Percentiles rank a stretch among this genome's conserved stretches.
These are phyloP conservation scores for Pluteus cervinus DNA, from an alignment of 768 basidiomycete species.

Conservation along the genomic window DNA sequence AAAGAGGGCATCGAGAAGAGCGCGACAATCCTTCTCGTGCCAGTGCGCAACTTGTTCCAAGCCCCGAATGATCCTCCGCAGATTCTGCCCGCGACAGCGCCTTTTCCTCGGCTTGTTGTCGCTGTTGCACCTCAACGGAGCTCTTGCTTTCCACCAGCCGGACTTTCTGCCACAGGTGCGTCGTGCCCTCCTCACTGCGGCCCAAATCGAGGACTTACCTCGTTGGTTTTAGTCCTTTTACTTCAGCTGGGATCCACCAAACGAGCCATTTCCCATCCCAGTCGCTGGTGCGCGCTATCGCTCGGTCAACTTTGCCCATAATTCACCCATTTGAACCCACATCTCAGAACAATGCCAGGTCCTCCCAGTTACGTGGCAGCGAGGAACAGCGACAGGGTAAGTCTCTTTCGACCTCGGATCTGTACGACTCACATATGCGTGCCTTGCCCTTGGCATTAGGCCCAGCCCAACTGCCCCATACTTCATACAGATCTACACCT, in stretches of 20 bases:
- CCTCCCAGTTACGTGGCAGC: slow-evolving; percentile 35
- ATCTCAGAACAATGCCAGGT: slow-evolving; percentile 37
- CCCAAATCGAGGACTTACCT: too few species aligned
- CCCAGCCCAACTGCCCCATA: slow-evolving; percentile 53
- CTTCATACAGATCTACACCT: slow-evolving; percentile 55
- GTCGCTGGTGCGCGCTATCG: slow-evolving; percentile 37
- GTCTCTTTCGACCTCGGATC: slow-evolving; percentile 3
- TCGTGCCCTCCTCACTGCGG: neutral
- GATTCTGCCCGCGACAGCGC: too few species aligned
- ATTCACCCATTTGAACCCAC: slow-evolving; percentile 2
- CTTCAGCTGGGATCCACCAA: slow-evolving; percentile 33
- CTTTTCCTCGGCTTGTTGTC: too few species aligned
- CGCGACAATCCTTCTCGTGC: too few species aligned
- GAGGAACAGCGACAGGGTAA: slow-evolving; percentile 35
- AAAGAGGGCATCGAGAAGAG: too few species aligned
- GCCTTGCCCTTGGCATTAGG: too few species aligned
- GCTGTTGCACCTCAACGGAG: neutral
- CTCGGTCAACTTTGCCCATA: slow-evolving; percentile 3
- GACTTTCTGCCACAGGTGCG: slow-evolving; percentile 23
- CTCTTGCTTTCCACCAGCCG: neutral
- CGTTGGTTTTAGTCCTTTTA: slow-evolving; percentile 38
- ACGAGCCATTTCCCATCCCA: slow-evolving; percentile 30
- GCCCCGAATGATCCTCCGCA: too few species aligned
- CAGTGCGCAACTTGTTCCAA: too few species aligned
- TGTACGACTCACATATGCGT: slow-evolving; percentile 6